Evolutionary conservation across 805 yeast species (phyloP), one percentile per base, ranked within the genome.

Genomic region (Torulaspora indica): DNA sequence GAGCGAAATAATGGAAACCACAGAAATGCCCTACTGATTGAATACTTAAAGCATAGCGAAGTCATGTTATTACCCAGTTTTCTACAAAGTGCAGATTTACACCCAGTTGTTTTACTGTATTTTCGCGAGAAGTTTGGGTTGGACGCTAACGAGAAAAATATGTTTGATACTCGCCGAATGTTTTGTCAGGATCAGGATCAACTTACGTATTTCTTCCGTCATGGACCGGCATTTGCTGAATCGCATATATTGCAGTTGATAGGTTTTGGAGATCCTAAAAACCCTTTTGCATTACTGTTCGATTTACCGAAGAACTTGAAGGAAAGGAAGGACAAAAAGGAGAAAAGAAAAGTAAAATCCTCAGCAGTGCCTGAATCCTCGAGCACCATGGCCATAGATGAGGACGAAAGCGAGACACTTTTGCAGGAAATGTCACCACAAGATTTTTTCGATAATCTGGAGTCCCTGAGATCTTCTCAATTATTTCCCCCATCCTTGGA

Each of bases 271-370:
- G 84, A 82, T 57, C 74, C 85, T 4, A 71, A 72, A 35, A 85
- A 82, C 56, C 89, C 91, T 14, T 84, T 85, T 66, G 88, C 91
- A 5, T 77, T 81, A 54, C 59, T 85, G 10, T 85, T 85, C 63
- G 81, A 77, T 45, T 67, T 85, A 17, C 83, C 90, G 0, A 85
- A 81, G 55, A 85, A 82, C 13, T 64, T 85, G 48, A 81, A 77
- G 47, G 88, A 82, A 53, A 69, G 89, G 39, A 82, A 76, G 52
- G 89, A 81, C 45, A 79, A 82, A 47, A 84, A 82, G 52, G 91
- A 83, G 42, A 72, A 77, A 43, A 79, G 81, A 51, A 72, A 57
- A 46, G 39, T 56, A n/a, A 55, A 56, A 25, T 46, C 61, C 4
- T 40, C 47, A 3, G 23, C 43, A 12, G 10, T 35, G 6, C 34